Conservation (phyloP, 1,139 yeast species). For the Suhomyces bribrorum region DNA sequence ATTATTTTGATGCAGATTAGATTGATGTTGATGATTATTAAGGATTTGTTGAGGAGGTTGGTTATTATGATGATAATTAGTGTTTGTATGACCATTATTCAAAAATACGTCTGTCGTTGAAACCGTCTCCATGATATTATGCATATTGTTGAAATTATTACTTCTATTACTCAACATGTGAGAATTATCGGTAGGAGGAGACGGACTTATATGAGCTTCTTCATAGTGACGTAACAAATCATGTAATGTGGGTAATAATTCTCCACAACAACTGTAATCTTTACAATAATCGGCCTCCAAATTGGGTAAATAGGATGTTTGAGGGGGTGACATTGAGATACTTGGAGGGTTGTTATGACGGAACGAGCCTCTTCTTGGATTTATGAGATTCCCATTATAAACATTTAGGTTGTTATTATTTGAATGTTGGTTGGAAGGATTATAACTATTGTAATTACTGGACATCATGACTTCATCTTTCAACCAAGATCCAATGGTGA, state of each 20-base stretch:
- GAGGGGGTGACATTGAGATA: conserved; percentile 65
- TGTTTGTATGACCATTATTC: conserved; percentile 26
- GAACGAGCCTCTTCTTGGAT: conserved; percentile 47
- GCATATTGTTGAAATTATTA: conserved; percentile 43
- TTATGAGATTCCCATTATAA: conserved; percentile 32
- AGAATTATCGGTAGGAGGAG: conserved; percentile 51
- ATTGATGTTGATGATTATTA: conserved; percentile 12
- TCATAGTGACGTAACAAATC: conserved; percentile 93
- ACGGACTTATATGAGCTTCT: conserved; percentile 88
- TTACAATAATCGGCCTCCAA: conserved; percentile 94
- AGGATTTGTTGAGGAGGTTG: conserved; percentile 9
- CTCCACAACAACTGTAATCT: conserved; percentile 95
- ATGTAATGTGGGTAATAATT: conserved; percentile 85
- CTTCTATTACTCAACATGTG: conserved; percentile 36
- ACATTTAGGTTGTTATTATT: conserved; percentile 14
- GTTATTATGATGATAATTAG: conserved; percentile 11
- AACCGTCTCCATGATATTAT: conserved; percentile 66
- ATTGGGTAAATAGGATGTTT: conserved; percentile 82
- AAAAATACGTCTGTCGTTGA: conserved; percentile 89
- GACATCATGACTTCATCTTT: conserved; percentile 83
- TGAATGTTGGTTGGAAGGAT: conserved; percentile 13
- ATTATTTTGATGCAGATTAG: conserved; percentile 13
- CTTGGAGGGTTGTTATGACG: conserved; percentile 26
- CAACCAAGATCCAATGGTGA: conserved; percentile 93
- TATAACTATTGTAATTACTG: conserved; percentile 23